Evolutionary conservation across 805 yeast species (phyloP).

Genomic region (Hanseniaspora lachancei): DNA sequence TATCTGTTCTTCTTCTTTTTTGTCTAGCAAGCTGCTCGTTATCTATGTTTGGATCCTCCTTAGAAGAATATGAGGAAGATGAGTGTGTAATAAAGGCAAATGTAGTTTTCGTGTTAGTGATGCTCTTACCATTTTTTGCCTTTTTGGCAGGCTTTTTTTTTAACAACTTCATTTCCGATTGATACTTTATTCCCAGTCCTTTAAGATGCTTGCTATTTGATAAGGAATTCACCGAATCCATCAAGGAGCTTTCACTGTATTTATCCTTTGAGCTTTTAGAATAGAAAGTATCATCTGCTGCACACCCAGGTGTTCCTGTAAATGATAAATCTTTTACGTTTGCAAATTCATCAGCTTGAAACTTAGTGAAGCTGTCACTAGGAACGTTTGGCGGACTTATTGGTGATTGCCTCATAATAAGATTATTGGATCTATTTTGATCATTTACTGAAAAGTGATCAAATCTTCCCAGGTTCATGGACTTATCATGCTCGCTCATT

Average conservation of each 20-base stretch:
- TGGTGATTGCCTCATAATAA: not conserved
- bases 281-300: not conserved
- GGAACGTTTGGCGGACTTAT: not conserved
- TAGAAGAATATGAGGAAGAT: slow-evolving; percentile 67
- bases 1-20: slow-evolving; percentile 89
- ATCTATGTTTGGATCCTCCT: slow-evolving; percentile 72
- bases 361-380: not conserved
- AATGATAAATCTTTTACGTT: not conserved
- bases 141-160: not conserved
- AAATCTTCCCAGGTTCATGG: not conserved
- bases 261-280: not conserved
- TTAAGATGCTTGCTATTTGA: not conserved
- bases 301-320: not conserved
- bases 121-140: not conserved
- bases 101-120: not conserved
- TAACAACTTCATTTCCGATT: not conserved
- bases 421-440: not conserved
- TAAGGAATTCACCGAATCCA: no score
- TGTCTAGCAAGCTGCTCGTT: slow-evolving; percentile 88
- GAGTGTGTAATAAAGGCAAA: slow-evolving; percentile 91
- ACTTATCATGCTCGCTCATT: slow-evolving; percentile 1
- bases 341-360: not conserved
- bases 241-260: not conserved
- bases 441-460: not conserved
- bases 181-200: not conserved